Conservation (phyloP, 2,329 filamentous ascomycete genomes). For the Aspergillus spinulosporus region DNA sequence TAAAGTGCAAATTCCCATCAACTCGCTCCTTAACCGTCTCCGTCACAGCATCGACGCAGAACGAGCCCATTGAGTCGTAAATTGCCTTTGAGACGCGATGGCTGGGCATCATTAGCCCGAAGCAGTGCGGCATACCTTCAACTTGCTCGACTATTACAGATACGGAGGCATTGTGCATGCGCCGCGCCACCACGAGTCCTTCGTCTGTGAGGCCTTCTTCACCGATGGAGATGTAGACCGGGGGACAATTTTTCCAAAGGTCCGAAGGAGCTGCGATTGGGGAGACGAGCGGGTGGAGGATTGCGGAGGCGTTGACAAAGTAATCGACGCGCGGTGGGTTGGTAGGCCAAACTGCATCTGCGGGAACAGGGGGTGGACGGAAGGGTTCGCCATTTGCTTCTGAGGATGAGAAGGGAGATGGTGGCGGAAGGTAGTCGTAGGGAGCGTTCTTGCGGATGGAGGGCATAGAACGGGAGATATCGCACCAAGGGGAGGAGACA, state of each 20-base stretch:
- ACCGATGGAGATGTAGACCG: constrained; percentile 43
- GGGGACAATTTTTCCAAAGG: constrained; percentile 45
- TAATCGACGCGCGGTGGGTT: constrained; percentile 46
- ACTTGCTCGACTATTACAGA: constrained; percentile 43
- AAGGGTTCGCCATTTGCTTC: constrained; percentile 23
- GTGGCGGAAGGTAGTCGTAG: constrained; percentile 43
- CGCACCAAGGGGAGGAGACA: constrained; percentile 45
- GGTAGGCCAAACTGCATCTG: constrained; percentile 43
- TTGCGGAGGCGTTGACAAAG: constrained; percentile 40
- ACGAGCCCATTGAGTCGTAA: constrained; percentile 57
- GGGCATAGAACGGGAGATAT: constrained; percentile 45
- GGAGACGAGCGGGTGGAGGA: constrained; percentile 45
- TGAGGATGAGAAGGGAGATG: constrained; percentile 14
- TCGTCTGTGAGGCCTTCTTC: constrained; percentile 48
- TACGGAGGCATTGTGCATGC: constrained; percentile 40
- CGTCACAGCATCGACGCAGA: constrained; percentile 44
- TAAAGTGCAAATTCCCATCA: constrained; percentile 34
- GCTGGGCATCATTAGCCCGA: constrained; percentile 58
- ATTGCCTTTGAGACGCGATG: constrained; percentile 53
- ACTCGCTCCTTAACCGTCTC: constrained; percentile 24
- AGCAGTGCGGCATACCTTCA: constrained; percentile 51
- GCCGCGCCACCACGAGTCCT: constrained; percentile 41
- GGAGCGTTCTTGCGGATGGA: constrained; percentile 39
- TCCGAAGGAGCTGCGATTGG: constrained; percentile 38
- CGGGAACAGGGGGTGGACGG: constrained; percentile 31